Evolutionary conservation across 441 rosid genomes (phyloP).

Genomic region (Rhodomyrtus psidioides): DNA sequence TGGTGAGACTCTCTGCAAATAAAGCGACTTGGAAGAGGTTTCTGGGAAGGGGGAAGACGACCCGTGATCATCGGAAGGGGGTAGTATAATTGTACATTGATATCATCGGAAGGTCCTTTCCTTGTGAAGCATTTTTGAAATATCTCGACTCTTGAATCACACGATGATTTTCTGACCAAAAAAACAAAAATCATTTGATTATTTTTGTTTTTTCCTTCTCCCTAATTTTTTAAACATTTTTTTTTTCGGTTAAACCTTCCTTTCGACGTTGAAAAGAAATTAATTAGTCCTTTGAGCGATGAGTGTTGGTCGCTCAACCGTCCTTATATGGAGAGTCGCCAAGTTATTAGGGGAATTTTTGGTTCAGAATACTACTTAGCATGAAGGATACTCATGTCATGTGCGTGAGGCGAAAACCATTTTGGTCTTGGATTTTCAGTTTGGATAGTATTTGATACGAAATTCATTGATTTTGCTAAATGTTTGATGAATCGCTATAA

Average conservation of each 20-base stretch:
- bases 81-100: not conserved
- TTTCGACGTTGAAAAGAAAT: not conserved
- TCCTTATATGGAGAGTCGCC: not conserved
- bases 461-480: no score
- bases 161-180: not conserved
- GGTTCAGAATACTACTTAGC: no score
- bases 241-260: not conserved
- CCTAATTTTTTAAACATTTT: not conserved
- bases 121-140: not conserved
- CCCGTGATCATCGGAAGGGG: no score
- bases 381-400: no score
- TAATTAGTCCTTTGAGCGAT: not conserved
- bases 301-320: no score
- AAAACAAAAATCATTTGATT: no score
- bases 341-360: not conserved
- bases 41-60: not conserved
- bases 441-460: no score
- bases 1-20: not conserved
- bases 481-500: no score
- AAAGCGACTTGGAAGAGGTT: not conserved
- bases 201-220: not conserved
- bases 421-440: no score
- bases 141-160: not conserved
- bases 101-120: not conserved
- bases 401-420: no score